Evolutionary conservation across 2,329 filamentous ascomycete genomes (phyloP), one percentile per base, ranked within the genome.

Genomic region (Colletotrichum caudatum): DNA sequence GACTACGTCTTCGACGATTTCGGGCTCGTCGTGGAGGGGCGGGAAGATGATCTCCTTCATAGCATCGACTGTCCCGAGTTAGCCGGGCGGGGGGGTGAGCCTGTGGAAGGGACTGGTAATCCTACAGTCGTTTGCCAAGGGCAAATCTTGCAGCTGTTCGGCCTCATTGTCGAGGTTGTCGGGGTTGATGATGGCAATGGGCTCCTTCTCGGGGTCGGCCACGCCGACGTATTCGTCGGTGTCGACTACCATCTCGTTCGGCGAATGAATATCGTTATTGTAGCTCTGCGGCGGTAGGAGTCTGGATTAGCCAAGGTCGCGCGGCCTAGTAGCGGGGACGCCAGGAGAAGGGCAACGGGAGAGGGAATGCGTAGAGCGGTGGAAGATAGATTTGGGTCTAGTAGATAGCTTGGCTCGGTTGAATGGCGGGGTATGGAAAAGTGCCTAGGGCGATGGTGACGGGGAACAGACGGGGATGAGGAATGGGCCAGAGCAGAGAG

Each of bases 31-130:
- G 73, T 84, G 76, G 59, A 94, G 84, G 66, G 92, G 90, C 14
- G 91, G 90, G 71, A 98, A 88, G 75, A 94, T 90, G 75, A 92
- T 84, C 77, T 93, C 91, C 84, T 92, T 93, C 89, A 98, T 97
- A 61, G 93, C 92, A 75, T 97, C 93, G 82, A 90, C 93, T 95
- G 75, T 69, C 66, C 66, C 63, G 66, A 73, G 76, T 81, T 74
- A 82, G 78, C 71, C 53, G 57, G 44, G n/a, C 37, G 14, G 9
- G 46, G 44, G 9, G 20, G 20, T 20, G 26, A 11, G 29, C 14
- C 35, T 48, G 11, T 9, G 18, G n/a, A 35, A 59, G 48, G 46
- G 59, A 51, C 35, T 66, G 60, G 61, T 33, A 84, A 50, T 61
- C 87, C 74, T 81, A 89, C 88, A 82, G 75, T 90, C 88, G 77